phyloP scores from a whole-genome alignment of 768 basidiomycete genomes.

The Rhizopogon vinicolor region DNA sequence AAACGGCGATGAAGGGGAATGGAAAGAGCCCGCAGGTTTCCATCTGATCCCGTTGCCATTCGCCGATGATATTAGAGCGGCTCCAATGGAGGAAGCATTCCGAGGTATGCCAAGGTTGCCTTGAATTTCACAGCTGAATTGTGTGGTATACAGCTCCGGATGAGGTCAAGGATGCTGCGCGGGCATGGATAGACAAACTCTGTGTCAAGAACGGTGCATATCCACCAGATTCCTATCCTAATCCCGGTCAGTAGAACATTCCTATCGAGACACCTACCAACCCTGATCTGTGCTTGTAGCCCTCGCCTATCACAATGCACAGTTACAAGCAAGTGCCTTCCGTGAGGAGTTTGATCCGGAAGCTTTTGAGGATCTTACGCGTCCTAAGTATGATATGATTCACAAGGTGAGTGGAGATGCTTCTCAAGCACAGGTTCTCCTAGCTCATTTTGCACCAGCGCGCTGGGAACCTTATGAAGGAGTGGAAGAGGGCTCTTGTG shows the following conservation, averaged over 20 bases:
- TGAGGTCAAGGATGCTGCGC: slow-evolving; percentile 60
- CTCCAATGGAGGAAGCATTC: slow-evolving; percentile 60
- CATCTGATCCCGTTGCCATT: slow-evolving; percentile 93
- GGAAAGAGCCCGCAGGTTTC: slow-evolving; percentile 84
- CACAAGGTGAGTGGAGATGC: slow-evolving; percentile 53
- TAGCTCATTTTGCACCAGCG: slow-evolving; percentile 36
- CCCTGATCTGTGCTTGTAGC: slow-evolving; percentile 37
- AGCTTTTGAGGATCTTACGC: slow-evolving; percentile 76
- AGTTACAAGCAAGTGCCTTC: slow-evolving; percentile 90
- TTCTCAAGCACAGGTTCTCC: background rate
- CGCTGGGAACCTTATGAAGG: slow-evolving; percentile 61
- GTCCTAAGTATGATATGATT: slow-evolving; percentile 73
- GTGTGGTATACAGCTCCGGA: slow-evolving; percentile 51
- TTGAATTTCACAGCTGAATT: background rate
- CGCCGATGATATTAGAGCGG: slow-evolving; percentile 87
- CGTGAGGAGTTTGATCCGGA: slow-evolving; percentile 81
- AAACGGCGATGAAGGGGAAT: slow-evolving; percentile 61
- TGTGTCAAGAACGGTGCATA: slow-evolving; percentile 76
- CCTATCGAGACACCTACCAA: background rate
- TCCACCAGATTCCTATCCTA: slow-evolving; percentile 84
- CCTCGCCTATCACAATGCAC: slow-evolving; percentile 83
- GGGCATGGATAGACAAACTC: slow-evolving; percentile 73
- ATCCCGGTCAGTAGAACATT: slow-evolving; percentile 64
- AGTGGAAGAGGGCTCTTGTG: slow-evolving; percentile 63
- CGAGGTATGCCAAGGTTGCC: slow-evolving; percentile 42